Evolutionary conservation across 495 filamentous ascomycete species (phyloP), one percentile per base, ranked within the genome.

Genomic region (Podospora sp.): DNA sequence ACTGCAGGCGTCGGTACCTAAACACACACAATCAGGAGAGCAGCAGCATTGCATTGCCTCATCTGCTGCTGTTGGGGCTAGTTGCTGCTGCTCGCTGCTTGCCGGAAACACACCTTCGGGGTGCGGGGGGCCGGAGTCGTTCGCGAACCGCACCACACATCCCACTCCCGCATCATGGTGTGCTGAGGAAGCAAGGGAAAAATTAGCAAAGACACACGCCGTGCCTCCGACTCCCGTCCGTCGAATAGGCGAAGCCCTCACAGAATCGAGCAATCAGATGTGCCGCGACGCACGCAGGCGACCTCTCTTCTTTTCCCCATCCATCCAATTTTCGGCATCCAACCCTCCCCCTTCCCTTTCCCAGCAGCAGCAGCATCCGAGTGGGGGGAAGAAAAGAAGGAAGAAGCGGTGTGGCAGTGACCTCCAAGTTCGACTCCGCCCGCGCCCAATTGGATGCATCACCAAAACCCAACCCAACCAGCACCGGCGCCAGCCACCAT

Each of bases 391-490:
- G 18, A 53, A 22, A 55, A 21, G 12, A 55, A 55, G 29, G 29
- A 57, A 57, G 53, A 57, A 25, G 53, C 53, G 60, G 60, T 62
- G 60, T 61, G 58, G 58, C 58, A 62, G 22, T 50, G 35, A 46
- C 40, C 26, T 16, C 20, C n/a, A 24, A 33, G 16, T 50, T 12
- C 29, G 29, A 33, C 29, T 33, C n/a, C 36, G 33, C 27, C 60
- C 18, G 21, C 20, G 40, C 60, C 60, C 60, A 8, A 62, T 62
- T 62, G 60, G 60, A 6, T 21, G n/a, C 26, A 14, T 5, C n/a
- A 12, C 11, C 16, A 21, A n/a, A n/a, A 18, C 12, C 16, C 2
- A 21, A 22, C 7, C 35, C 21, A 51, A 64, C 53, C 12, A 22
- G 26, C 9, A 21, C 11, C 20, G 0, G 63, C 63, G 16, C 63